A percentile compares a stretch with the other conserved stretches of the same genome.
phyloP scores from a whole-genome alignment of 1,284 basidiomycete genomes.

The Pseudozyma thailandica region DNA sequence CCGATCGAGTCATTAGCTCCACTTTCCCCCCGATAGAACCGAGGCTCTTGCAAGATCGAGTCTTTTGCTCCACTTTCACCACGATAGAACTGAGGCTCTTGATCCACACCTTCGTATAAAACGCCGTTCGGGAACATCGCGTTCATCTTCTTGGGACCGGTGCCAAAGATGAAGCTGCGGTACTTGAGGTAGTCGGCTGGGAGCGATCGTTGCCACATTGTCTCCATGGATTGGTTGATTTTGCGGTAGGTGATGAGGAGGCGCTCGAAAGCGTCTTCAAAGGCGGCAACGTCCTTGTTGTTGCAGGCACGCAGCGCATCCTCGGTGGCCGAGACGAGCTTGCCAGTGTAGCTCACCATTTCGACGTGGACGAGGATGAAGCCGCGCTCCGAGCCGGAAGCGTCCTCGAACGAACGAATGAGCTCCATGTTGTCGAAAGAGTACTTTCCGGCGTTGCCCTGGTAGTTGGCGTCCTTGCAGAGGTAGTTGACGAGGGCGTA shows the following conservation, averaged over 20 bases:
- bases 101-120: slow-evolving; percentile 57
- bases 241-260: slow-evolving; percentile 50
- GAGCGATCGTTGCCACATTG: slow-evolving; percentile 60
- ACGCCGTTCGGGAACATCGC: slow-evolving; percentile 66
- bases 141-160: slow-evolving; percentile 60
- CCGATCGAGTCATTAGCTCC: slow-evolving; percentile 62
- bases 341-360: slow-evolving; percentile 63
- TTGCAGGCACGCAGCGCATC: slow-evolving; percentile 51
- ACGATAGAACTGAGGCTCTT: slow-evolving; percentile 50
- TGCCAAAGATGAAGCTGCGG: slow-evolving; percentile 65
- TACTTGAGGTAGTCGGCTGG: slow-evolving; percentile 62
- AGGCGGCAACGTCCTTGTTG: slow-evolving; percentile 35
- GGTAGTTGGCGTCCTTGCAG: slow-evolving; percentile 31
- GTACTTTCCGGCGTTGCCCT: slow-evolving; percentile 48
- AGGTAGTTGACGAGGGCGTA: slow-evolving; percentile 64
- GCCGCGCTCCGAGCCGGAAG: slow-evolving; percentile 54
- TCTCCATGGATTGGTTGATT: slow-evolving; percentile 64
- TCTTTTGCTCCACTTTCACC: slow-evolving; percentile 64
- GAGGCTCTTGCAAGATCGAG: slow-evolving; percentile 57
- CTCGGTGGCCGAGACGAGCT: slow-evolving; percentile 54
- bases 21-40: no score
- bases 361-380: slow-evolving; percentile 62
- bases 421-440: slow-evolving; percentile 63
- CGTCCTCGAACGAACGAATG: slow-evolving; percentile 61
- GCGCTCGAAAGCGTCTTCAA: slow-evolving; percentile 50